A percentile compares a stretch with the other conserved stretches of the same genome.
Conservation (phyloP, 2,329 filamentous ascomycete species). For the Microdochium paspali region DNA sequence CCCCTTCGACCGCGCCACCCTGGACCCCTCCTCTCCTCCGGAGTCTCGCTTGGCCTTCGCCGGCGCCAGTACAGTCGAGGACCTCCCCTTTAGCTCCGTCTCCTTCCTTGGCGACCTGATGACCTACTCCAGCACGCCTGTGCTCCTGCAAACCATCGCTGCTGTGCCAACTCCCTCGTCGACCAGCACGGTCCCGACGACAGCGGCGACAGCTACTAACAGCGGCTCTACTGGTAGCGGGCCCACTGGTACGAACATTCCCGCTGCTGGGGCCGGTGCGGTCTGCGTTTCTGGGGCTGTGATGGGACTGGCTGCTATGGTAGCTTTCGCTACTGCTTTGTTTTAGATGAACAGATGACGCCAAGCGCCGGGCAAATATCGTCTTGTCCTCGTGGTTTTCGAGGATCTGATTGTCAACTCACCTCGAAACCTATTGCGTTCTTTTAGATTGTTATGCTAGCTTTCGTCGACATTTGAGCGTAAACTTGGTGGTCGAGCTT, state of each 20-base stretch:
- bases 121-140: constrained; percentile 15
- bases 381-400: too few relatives aligned
- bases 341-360: not conserved
- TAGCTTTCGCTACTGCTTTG: not conserved
- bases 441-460: too few relatives aligned
- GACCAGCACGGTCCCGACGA: not conserved
- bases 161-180: constrained; percentile 9
- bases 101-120: constrained; percentile 11
- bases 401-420: too few relatives aligned
- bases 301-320: not conserved
- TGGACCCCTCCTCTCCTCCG: constrained; percentile 11
- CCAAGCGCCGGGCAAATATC: too few relatives aligned
- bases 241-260: not conserved
- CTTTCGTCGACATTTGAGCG: too few relatives aligned
- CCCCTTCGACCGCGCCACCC: constrained; percentile 13
- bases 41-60: constrained; percentile 16
- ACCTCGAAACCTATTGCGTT: too few relatives aligned
- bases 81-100: constrained; percentile 14
- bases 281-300: constrained; percentile 14
- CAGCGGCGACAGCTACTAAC: not conserved
- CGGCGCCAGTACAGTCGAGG: constrained; percentile 12
- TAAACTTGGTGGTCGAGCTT: too few relatives aligned
- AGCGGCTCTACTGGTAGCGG: not conserved
- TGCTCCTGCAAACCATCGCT: constrained; percentile 14
- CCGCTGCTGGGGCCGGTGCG: not conserved